A percentile compares a stretch with the other conserved stretches of the same genome.
These are phyloP conservation scores for Xylaria scruposa DNA, from an alignment of 495 filamentous ascomycete species.

Conservation along the genomic window DNA sequence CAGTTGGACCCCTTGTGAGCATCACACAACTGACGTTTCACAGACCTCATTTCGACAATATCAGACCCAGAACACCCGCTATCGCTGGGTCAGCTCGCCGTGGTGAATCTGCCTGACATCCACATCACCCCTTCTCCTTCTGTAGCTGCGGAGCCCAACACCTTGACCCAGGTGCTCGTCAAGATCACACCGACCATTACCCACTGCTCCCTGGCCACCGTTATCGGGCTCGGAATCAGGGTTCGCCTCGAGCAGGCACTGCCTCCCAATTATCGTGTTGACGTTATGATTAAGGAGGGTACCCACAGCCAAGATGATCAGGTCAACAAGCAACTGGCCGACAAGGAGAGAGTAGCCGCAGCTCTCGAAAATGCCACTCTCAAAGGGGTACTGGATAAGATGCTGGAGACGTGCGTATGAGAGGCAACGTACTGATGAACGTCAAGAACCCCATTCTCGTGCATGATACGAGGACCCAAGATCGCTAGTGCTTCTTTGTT, in stretches of 20 bases:
- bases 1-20: neutral
- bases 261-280: constrained; percentile 89
- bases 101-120: constrained; percentile 93
- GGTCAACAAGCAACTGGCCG: constrained; percentile 93
- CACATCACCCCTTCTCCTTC: constrained; percentile 71
- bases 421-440: neutral
- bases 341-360: constrained; percentile 95
- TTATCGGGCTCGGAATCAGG: constrained; percentile 92
- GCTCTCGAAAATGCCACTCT: constrained; percentile 93
- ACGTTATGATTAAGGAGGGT: constrained; percentile 93
- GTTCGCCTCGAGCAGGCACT: constrained; percentile 89
- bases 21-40: constrained; percentile 49
- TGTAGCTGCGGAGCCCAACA: constrained; percentile 53
- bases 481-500: neutral
- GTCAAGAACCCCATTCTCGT: neutral
- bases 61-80: constrained; percentile 96
- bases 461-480: constrained; percentile 9
- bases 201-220: constrained; percentile 93
- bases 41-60: constrained; percentile 92
- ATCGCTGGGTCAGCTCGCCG: constrained; percentile 87
- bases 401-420: constrained; percentile 78
- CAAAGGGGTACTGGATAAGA: constrained; percentile 85
- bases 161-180: constrained; percentile 62
- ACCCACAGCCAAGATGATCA: constrained; percentile 94
- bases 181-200: constrained; percentile 96